phyloP scores from a whole-genome alignment of 2,329 filamentous ascomycete genomes.

The Penicillium aurantiogriseum region DNA sequence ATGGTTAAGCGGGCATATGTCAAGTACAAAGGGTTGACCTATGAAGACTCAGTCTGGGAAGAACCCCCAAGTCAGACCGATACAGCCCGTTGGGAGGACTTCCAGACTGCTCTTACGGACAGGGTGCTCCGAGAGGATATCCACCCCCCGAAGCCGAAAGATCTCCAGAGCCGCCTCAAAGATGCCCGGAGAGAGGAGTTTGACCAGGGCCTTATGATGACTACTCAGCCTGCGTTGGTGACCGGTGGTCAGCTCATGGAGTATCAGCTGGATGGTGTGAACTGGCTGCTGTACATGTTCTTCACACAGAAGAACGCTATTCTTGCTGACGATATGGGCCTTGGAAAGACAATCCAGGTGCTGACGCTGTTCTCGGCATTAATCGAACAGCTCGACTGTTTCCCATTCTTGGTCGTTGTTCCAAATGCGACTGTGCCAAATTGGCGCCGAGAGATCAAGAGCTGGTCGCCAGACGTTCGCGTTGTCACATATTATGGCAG shows the following conservation, averaged over 20 bases:
- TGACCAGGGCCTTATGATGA: conserved; percentile 61
- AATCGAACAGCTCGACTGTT: conserved; percentile 69
- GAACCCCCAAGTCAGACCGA: conserved; percentile 66
- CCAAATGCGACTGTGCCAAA: conserved; percentile 97
- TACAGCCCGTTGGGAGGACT: conserved; percentile 69
- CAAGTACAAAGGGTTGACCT: conserved; percentile 89
- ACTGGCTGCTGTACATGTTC: conserved; percentile 94
- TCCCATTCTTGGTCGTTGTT: conserved; percentile 89
- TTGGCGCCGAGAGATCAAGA: conserved; percentile 93
- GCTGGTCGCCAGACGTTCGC: conserved; percentile 80
- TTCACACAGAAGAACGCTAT: conserved; percentile 80
- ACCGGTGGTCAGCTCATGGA: conserved; percentile 81
- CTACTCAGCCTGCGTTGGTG: conserved; percentile 70
- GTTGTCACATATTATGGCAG: conserved; percentile 93
- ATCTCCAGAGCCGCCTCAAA: conserved; percentile 66
- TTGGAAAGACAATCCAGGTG: conserved; percentile 95
- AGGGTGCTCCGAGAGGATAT: conserved; percentile 80
- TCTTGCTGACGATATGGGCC: conserved; percentile 94
- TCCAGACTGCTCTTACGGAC: conserved; percentile 78
- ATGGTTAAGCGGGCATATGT: conserved; percentile 73
- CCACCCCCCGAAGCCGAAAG: conserved; percentile 52
- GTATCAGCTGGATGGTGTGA: conserved; percentile 89
- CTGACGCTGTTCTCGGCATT: conserved; percentile 77
- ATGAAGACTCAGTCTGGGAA: conserved; percentile 92
- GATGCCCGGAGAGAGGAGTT: conserved; percentile 68